A percentile compares a stretch with the other conserved stretches of the same genome.
These are phyloP conservation scores for Juglanconis oblonga DNA, from an alignment of 2,329 filamentous ascomycete species.

Conservation along the genomic window DNA sequence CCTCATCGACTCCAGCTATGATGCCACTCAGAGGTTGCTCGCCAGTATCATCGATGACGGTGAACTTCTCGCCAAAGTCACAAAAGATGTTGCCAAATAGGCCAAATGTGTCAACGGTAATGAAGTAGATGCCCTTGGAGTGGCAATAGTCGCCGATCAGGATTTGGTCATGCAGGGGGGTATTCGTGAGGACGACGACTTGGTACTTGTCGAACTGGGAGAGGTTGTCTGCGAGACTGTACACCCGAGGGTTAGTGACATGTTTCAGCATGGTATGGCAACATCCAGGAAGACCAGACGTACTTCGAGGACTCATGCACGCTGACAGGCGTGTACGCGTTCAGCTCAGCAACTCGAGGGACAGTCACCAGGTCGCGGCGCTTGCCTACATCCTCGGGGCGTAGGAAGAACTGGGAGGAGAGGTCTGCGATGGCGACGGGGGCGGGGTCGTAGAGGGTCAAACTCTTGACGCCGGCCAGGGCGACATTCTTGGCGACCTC, in stretches of 20 bases:
- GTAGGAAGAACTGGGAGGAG: slow-evolving; percentile 96
- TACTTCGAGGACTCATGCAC: slow-evolving; percentile 64
- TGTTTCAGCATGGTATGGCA: neutral
- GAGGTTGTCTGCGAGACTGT: slow-evolving; percentile 71
- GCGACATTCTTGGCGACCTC: slow-evolving; percentile 99
- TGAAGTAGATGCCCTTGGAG: slow-evolving; percentile 85
- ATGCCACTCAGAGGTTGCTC: slow-evolving; percentile 87
- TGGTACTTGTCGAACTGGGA: slow-evolving; percentile 87
- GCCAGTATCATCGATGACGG: slow-evolving; percentile 83
- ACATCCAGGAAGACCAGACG: slow-evolving; percentile 10
- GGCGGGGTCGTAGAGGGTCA: slow-evolving; percentile 87
- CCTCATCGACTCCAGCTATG: slow-evolving; percentile 82
- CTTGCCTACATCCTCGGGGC: slow-evolving; percentile 83
- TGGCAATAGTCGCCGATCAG: slow-evolving; percentile 91
- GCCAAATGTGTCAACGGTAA: slow-evolving; percentile 85
- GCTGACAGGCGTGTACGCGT: slow-evolving; percentile 89
- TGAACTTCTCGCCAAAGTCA: slow-evolving; percentile 94
- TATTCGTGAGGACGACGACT: slow-evolving; percentile 85
- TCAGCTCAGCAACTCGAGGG: slow-evolving; percentile 88
- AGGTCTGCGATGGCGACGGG: slow-evolving; percentile 83
- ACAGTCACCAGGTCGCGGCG: slow-evolving; percentile 83
- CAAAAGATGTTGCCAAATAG: slow-evolving; percentile 96
- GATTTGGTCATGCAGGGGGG: slow-evolving; percentile 75
- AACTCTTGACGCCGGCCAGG: slow-evolving; percentile 94
- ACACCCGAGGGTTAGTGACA: slow-evolving; percentile 18